phyloP scores from a whole-genome alignment of 1,284 basidiomycete species.

The Exobasidium rhododendri region DNA sequence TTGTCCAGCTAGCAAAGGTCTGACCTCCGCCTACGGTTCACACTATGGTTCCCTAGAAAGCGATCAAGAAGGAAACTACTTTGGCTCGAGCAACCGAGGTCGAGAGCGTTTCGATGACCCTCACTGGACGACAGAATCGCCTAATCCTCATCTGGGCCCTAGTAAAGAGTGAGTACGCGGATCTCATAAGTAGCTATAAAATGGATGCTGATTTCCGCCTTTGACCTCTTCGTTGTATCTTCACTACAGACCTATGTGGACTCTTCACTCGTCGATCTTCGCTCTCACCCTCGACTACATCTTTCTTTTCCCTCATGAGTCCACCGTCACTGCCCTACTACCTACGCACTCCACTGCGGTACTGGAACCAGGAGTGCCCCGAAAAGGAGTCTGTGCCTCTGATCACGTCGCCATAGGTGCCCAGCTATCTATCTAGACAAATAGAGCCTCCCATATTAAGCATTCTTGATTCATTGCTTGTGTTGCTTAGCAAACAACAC shows the following conservation, averaged over 20 bases:
- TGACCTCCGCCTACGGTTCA: slow-evolving; percentile 4
- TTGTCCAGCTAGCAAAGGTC: slow-evolving; percentile 7
- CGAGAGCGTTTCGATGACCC: slow-evolving; percentile 45
- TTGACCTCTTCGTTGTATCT: no score
- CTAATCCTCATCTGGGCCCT: slow-evolving; percentile 35
- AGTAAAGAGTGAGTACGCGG: slow-evolving; percentile 31
- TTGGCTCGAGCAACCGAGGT: slow-evolving; percentile 28
- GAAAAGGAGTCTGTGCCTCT: slow-evolving; percentile 72
- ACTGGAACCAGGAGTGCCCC: slow-evolving; percentile 73
- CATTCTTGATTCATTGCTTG: no score
- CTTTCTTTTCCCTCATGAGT: slow-evolving; percentile 59
- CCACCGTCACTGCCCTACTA: slow-evolving; percentile 63
- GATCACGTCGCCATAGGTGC: slow-evolving; percentile 77
- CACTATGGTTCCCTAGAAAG: not conserved
- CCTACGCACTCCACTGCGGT: slow-evolving; percentile 65
- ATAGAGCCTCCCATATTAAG: not conserved
- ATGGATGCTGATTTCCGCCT: no score
- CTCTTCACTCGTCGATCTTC: slow-evolving; percentile 48
- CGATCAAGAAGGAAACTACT: slow-evolving; percentile 29
- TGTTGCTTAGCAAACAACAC: no score
- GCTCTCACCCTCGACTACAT: slow-evolving; percentile 66
- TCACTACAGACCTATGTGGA: slow-evolving; percentile 51
- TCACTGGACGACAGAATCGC: slow-evolving; percentile 24
- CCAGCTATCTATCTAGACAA: slow-evolving; percentile 19
- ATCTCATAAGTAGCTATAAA: no score